Evolutionary conservation across 441 rosid genomes (phyloP).

Genomic region (Capsella rubella): DNA sequence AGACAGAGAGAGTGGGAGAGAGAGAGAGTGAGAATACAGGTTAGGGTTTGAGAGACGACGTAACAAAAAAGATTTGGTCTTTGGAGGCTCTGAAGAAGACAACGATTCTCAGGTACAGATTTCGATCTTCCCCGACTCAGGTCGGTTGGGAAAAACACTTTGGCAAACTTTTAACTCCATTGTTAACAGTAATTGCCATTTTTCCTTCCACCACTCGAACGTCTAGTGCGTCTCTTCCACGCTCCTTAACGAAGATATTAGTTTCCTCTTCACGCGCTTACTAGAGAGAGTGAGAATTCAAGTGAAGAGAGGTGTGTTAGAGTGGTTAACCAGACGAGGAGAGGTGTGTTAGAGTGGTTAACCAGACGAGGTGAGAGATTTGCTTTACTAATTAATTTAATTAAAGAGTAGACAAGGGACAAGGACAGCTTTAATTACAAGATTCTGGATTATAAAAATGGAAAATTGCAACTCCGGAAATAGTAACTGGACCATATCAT

Average conservation of each 20-base stretch:
- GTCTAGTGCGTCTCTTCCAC: conserved; percentile 10
- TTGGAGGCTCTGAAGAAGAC: conserved; percentile 42
- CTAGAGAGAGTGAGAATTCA: neutral
- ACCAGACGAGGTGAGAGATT: conserved; percentile 21
- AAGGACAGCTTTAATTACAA: conserved; percentile 25
- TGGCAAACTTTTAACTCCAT: conserved; percentile 21
- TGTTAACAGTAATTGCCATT: conserved; percentile 27
- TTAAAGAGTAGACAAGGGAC: conserved; percentile 2
- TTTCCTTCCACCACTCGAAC: neutral
- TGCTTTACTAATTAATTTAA: conserved; percentile 17
- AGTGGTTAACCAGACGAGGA: conserved; percentile 37
- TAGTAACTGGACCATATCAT: conserved; percentile 34
- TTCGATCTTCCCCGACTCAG: conserved; percentile 32
- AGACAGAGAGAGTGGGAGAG: neutral
- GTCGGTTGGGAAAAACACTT: conserved; percentile 31
- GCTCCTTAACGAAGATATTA: no score
- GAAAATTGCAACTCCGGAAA: conserved; percentile 8
- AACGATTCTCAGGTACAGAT: conserved; percentile 42
- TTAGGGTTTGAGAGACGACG: conserved; percentile 36
- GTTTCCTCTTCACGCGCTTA: conserved; percentile 3
- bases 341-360: conserved; percentile 21
- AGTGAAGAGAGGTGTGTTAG: neutral
- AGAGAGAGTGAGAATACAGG: conserved; percentile 18
- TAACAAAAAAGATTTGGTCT: conserved; percentile 28
- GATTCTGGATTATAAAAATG: conserved; percentile 14